Percentiles rank a stretch among this genome's conserved stretches.
Evolutionary conservation across 1,284 basidiomycete genomes (phyloP).

Genomic region (Cryptococcus amylolentus): DNA sequence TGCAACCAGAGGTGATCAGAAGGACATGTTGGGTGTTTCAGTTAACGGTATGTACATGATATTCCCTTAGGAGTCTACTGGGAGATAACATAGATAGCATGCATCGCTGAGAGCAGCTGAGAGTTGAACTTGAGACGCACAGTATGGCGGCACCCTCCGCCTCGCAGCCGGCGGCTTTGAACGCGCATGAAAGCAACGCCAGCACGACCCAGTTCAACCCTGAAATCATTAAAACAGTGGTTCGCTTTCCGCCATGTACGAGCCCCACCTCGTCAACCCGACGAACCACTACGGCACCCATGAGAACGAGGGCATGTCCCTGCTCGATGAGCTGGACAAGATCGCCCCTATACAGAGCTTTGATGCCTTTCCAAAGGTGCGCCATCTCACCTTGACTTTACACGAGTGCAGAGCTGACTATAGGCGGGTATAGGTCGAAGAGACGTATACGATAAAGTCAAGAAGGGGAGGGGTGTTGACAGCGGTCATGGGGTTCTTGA

Average conservation of each 20-base stretch:
- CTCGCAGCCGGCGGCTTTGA: too few relatives aligned
- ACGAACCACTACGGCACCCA: conserved; percentile 17
- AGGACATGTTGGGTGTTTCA: too few relatives aligned
- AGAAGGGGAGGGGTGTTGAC: conserved; percentile 85
- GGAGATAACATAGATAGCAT: too few relatives aligned
- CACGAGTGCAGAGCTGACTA: neutral
- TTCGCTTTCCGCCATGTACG: conserved; percentile 22
- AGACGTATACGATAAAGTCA: conserved; percentile 81
- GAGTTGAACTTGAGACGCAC: too few relatives aligned
- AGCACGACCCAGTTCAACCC: too few relatives aligned
- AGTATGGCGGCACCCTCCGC: too few relatives aligned
- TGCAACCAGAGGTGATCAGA: too few relatives aligned
- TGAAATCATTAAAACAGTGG: too few relatives aligned
- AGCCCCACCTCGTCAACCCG: conserved; percentile 32
- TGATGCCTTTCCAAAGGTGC: conserved; percentile 72
- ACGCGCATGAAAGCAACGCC: too few relatives aligned
- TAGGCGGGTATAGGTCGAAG: conserved; percentile 55
- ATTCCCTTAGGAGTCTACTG: too few relatives aligned
- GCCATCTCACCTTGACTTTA: neutral
- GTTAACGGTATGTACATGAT: too few relatives aligned
- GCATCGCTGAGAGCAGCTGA: too few relatives aligned
- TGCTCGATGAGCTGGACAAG: conserved; percentile 50
- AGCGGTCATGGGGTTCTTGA: conserved; percentile 67
- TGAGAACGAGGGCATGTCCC: conserved; percentile 18
- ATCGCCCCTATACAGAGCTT: conserved; percentile 49